Base-by-base conservation (phyloP, 2,329 filamentous ascomycete species). In the Daldinia sp. region DNA sequence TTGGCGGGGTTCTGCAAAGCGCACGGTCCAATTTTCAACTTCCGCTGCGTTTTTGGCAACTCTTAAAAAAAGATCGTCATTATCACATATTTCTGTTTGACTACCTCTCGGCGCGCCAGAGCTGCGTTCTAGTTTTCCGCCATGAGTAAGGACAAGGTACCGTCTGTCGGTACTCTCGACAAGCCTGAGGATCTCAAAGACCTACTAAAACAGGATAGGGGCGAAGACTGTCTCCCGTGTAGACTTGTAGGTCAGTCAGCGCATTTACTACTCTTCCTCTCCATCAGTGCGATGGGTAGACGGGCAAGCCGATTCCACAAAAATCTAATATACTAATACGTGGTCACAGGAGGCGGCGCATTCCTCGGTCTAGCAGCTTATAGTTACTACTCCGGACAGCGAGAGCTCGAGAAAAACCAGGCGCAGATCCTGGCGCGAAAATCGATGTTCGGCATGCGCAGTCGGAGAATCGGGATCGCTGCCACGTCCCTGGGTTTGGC, bases 331-430 rank as follows among this genome's bases (percentile, higher is more conserved):
- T 21, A 66, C 45, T 21, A 49, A 30, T 61, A 27, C 10, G 49
- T 27, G 13, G 51, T 23, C 19, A 58, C 70, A 94, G 91, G 91
- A 43, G 89, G 90, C 72, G 84, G 87, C 35, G 90, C 91, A 0
- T 93, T 95, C 67, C 81, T 92, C 58, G 90, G 90, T 1, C 85
- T 94, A 13, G 91, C 88, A 3, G 87, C 83, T 1, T 95, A 94
- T 78, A 93, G 88, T 76, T 94, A 93, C 78, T 81, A 87, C 64
- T 91, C 90, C 2, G 92, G 92, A 60, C 90, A 88, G 77, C 81
- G 82, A 51, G 90, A 94, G 76, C 85, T 95, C 27, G 83, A 87
- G 70, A 81, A 83, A 70, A 89, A 92, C 74, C 83, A 85, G 63
- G 81, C 82, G n/a, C 77, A 80, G 62, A 92, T 94, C 64, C 77